phyloP scores from a whole-genome alignment of 129 eudicot species.

The Escallonia rubra region DNA sequence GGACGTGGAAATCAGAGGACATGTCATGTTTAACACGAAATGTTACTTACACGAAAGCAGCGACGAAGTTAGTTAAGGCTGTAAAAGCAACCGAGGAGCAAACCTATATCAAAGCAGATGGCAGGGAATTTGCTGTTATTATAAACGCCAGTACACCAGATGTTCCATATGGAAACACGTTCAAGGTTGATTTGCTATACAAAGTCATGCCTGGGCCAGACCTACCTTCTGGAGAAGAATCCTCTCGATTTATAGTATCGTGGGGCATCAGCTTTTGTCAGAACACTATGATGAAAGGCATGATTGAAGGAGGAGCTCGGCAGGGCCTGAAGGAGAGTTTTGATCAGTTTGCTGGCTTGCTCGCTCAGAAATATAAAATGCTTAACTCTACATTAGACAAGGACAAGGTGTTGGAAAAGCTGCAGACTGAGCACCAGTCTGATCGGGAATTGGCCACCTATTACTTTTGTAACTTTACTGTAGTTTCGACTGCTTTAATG shows the following conservation, averaged over 20 bases:
- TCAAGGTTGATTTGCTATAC: slow-evolving; percentile 65
- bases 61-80: slow-evolving; percentile 73
- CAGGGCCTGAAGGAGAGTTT: slow-evolving; percentile 91
- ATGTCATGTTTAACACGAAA: slow-evolving; percentile 42
- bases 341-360: slow-evolving; percentile 56
- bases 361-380: slow-evolving; percentile 42
- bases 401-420: slow-evolving; percentile 49
- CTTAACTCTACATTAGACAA: slow-evolving; percentile 37
- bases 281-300: slow-evolving; percentile 81
- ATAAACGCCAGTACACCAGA: slow-evolving; percentile 74
- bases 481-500: slow-evolving; percentile 50
- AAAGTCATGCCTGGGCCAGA: slow-evolving; percentile 56
- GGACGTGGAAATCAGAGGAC: slow-evolving; percentile 61
- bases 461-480: slow-evolving; percentile 75
- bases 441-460: slow-evolving; percentile 59
- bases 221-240: slow-evolving; percentile 46
- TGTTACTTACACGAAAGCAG: slow-evolving; percentile 61
- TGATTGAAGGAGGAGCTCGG: slow-evolving; percentile 84
- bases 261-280: slow-evolving; percentile 73
- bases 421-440: slow-evolving; percentile 54
- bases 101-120: slow-evolving; percentile 62
- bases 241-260: slow-evolving; percentile 59
- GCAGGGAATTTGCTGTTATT: slow-evolving; percentile 59
- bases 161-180: slow-evolving; percentile 81
- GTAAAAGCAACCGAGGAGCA: slow-evolving; percentile 84